These are phyloP conservation scores for Xylariaceae sp. DNA, from an alignment of 2,329 filamentous ascomycete genomes.

Conservation along the genomic window DNA sequence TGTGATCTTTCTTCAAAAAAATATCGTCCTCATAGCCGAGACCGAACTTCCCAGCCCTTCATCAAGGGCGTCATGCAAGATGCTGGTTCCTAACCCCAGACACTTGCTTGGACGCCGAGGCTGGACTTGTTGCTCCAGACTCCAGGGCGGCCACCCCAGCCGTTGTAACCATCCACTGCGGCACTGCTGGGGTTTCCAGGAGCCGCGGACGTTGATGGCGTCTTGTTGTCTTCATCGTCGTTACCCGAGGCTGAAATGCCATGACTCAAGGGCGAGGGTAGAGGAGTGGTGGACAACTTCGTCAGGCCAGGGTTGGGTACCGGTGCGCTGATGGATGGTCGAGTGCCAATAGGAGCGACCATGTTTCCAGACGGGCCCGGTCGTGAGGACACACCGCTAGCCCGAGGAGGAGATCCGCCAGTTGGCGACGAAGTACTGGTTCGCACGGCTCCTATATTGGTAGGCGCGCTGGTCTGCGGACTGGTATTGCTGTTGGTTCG, in stretches of 20 bases:
- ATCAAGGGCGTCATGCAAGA: slow-evolving; percentile 8
- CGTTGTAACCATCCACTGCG: slow-evolving; percentile 45
- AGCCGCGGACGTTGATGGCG: slow-evolving; percentile 40
- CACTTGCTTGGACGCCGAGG: slow-evolving; percentile 82
- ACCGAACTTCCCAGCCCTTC: neutral
- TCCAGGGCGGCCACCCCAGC: slow-evolving; percentile 74
- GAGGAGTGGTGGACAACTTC: slow-evolving; percentile 82
- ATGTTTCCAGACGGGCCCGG: slow-evolving; percentile 52
- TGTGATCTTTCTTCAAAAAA: slow-evolving; percentile 18
- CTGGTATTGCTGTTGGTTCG: slow-evolving; percentile 82
- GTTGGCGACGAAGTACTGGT: slow-evolving; percentile 81
- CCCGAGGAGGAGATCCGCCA: slow-evolving; percentile 70
- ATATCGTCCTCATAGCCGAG: neutral
- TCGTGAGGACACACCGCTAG: slow-evolving; percentile 51
- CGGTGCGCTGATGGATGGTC: slow-evolving; percentile 58
- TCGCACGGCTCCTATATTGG: slow-evolving; percentile 60
- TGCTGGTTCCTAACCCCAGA: slow-evolving; percentile 67
- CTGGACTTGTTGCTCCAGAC: slow-evolving; percentile 82
- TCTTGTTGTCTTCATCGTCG: slow-evolving; percentile 42
- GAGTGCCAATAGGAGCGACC: slow-evolving; percentile 90
- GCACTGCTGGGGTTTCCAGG: slow-evolving; percentile 52
- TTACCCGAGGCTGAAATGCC: slow-evolving; percentile 55
- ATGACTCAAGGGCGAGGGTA: slow-evolving; percentile 81
- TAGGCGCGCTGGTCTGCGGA: slow-evolving; percentile 62
- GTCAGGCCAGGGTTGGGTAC: slow-evolving; percentile 56